Evolutionary conservation across 179 eudicot genomes (phyloP), one percentile per base, ranked within the genome.

Genomic region (Patellifolia procumbens): DNA sequence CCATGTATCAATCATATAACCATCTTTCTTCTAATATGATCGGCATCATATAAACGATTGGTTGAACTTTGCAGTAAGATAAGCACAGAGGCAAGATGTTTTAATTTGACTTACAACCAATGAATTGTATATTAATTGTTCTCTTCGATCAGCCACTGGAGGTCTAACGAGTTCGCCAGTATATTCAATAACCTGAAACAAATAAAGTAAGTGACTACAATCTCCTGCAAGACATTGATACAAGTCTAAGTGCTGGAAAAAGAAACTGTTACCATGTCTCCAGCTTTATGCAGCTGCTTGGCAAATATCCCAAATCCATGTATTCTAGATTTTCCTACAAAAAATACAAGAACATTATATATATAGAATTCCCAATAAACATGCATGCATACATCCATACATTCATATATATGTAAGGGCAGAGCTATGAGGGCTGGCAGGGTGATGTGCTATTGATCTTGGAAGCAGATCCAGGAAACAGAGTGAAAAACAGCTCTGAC

Each of bases 221-320:
- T 15, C 5, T 73, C 76, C 48, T 39, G 10, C n/a, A 62, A 42
- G 42, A 64, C 34, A 46, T 32, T 43, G 45, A 31, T 3, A 37
- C 16, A 63, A 52, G n/a, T 61, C 9, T 62, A 20, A 35, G 70
- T 31, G 26, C 62, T 35, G 24, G 6, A 49, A 15, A 72, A 67
- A 4, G 56, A 81, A 37, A 43, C 48, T 24, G 58, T 70, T 81
- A 93, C 99, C 99, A 93, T 95, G 85, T 95, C 99, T 68, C 99
- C 99, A 58, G 99, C 97, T 86, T 82, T 90, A 84, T 88, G 97
- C 37, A 90, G 90, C 74, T 80, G 89, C 86, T 93, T 95, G 19
- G 99, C 85, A 75, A 95, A 91, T 74, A 95, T 90, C 68, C 99
- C 99, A 80, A 86, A 91, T 76, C 99, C 99, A 88, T 95, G 99